A percentile compares a stretch with the other conserved stretches of the same genome.
Conservation (phyloP, 306 rosid species). For the Vigna reflexopilosa region DNA sequence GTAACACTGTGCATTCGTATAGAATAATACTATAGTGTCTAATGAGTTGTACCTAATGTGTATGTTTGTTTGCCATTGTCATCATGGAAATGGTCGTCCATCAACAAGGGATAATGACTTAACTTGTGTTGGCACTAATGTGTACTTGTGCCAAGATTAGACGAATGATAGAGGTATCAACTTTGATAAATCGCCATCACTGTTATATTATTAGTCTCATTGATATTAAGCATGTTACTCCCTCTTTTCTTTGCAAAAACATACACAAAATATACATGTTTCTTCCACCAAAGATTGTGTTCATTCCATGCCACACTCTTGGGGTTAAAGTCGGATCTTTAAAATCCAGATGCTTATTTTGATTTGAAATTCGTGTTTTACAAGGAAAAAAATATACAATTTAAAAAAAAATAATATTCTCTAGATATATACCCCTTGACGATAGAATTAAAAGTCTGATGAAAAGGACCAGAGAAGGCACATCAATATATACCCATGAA, state of each 20-base stretch:
- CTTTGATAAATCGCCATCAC: conserved; percentile 40
- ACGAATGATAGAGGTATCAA: conserved; percentile 42
- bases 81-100: conserved; percentile 45
- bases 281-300: background rate
- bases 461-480: background rate
- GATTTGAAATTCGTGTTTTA: background rate
- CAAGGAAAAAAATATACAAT: background rate
- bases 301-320: conserved; percentile 8
- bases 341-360: background rate
- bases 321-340: background rate
- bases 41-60: conserved; percentile 42
- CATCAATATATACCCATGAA: conserved; percentile 6
- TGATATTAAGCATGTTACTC: conserved; percentile 16
- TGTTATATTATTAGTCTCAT: conserved; percentile 43
- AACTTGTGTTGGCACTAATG: conserved; percentile 45
- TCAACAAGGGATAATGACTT: conserved; percentile 48
- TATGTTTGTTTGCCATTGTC: conserved; percentile 44
- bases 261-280: background rate
- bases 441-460: conserved; percentile 10
- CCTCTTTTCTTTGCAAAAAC: conserved; percentile 12
- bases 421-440: background rate
- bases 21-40: conserved; percentile 40
- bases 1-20: conserved; percentile 22
- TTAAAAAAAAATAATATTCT: background rate
- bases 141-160: conserved; percentile 38